Conservation (phyloP, 176 grass and related monocot genomes). For the Rhynchospora tenuis region DNA sequence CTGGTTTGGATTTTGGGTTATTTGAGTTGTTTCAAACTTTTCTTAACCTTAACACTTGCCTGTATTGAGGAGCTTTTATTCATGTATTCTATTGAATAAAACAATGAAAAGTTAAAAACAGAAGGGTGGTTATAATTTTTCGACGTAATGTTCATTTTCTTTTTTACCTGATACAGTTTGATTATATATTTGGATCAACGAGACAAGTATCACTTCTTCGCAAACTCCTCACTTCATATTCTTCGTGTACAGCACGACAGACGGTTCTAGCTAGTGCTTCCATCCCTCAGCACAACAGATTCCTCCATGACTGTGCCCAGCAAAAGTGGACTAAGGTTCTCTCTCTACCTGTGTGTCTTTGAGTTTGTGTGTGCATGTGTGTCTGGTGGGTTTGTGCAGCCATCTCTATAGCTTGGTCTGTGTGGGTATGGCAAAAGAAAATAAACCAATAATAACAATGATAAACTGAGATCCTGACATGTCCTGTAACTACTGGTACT, state of each 20-base stretch:
- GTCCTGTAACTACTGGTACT: background rate
- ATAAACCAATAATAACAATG: background rate
- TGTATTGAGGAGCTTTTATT: background rate
- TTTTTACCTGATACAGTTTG: slow-evolving; percentile 39
- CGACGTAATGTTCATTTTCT: background rate
- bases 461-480: background rate
- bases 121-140: background rate
- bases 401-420: background rate
- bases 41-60: background rate
- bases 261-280: slow-evolving; percentile 91
- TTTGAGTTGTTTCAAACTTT: background rate
- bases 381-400: background rate
- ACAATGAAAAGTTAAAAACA: background rate
- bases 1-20: background rate
- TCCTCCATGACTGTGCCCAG: slow-evolving; percentile 73
- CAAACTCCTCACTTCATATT: slow-evolving; percentile 78
- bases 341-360: background rate
- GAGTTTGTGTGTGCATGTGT: background rate
- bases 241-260: slow-evolving; percentile 50
- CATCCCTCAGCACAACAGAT: slow-evolving; percentile 92
- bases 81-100: slow-evolving; percentile 3
- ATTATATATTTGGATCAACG: slow-evolving; percentile 85
- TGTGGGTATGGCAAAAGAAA: background rate
- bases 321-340: slow-evolving; percentile 95
- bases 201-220: slow-evolving; percentile 76